phyloP scores from a whole-genome alignment of 352 stramenopile species.

The Globisporangium nodosum region DNA sequence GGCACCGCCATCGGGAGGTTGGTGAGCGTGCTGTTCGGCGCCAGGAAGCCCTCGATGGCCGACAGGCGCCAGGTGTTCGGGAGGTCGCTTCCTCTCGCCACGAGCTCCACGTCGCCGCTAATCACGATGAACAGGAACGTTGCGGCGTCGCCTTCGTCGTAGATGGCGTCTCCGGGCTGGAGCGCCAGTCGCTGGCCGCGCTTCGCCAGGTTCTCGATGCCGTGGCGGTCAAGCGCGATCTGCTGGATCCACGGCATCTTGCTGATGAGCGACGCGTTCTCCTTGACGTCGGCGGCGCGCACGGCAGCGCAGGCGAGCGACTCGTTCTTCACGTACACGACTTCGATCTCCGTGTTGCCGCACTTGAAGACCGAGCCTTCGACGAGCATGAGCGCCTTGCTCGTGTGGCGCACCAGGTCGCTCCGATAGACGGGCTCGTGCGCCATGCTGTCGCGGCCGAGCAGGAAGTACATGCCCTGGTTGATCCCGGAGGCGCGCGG shows the following conservation, averaged over 20 bases:
- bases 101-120: constrained; percentile 38
- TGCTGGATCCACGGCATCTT: constrained; percentile 59
- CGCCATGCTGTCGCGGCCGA: constrained; percentile 40
- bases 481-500: constrained; percentile 55
- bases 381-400: constrained; percentile 67
- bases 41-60: constrained; percentile 7
- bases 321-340: constrained; percentile 48
- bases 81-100: constrained; percentile 1
- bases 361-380: constrained; percentile 61
- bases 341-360: constrained; percentile 53
- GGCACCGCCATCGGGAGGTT: constrained; percentile 6
- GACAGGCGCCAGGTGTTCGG: constrained; percentile 14
- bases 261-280: constrained; percentile 37
- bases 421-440: constrained; percentile 25
- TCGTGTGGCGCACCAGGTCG: constrained; percentile 56
- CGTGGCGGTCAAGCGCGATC: constrained; percentile 37
- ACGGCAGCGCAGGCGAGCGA: constrained; percentile 6
- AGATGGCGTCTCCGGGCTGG: constrained; percentile 36
- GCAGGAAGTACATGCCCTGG: constrained; percentile 63
- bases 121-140: constrained; percentile 68
- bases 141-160: constrained; percentile 52
- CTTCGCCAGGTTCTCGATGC: constrained; percentile 42
- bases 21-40: not conserved
- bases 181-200: constrained; percentile 40
- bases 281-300: constrained; percentile 29